Conservation (phyloP, 768 basidiomycete genomes). For the Tulasnella calospora region DNA sequence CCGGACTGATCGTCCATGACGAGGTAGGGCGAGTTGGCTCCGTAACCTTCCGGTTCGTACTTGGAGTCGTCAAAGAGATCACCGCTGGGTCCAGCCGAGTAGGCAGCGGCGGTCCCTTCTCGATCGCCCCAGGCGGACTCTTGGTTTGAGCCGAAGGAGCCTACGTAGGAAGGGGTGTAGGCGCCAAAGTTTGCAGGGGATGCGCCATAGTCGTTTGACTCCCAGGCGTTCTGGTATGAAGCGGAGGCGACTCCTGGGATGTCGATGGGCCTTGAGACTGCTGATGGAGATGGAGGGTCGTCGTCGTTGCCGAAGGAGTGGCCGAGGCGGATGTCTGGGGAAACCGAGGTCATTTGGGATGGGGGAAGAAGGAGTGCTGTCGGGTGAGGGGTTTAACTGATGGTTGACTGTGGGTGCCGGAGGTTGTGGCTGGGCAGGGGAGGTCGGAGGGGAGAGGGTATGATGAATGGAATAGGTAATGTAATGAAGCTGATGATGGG, state of each 20-base stretch:
- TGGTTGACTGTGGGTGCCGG: not conserved
- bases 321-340: not conserved
- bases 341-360: slow-evolving; percentile 16
- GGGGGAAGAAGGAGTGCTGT: not conserved
- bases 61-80: slow-evolving; percentile 23
- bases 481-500: not conserved
- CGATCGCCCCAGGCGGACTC: slow-evolving; percentile 21
- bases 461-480: not conserved
- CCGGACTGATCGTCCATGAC: slow-evolving; percentile 18
- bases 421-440: not conserved
- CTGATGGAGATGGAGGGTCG: slow-evolving; percentile 8
- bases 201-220: slow-evolving; percentile 13
- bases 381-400: not conserved
- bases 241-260: not conserved
- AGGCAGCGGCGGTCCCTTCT: slow-evolving; percentile 3
- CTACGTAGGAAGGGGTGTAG: slow-evolving; percentile 23
- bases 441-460: not conserved
- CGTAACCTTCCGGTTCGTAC: slow-evolving; percentile 21
- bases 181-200: not conserved
- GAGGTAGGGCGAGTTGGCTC: not conserved
- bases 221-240: slow-evolving; percentile 8
- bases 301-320: slow-evolving; percentile 1
- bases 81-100: not conserved
- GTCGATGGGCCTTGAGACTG: slow-evolving; percentile 15
- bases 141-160: slow-evolving; percentile 14